Evolutionary conservation across 2,329 filamentous ascomycete genomes (phyloP).

Genomic region (Exophiala bonariae): DNA sequence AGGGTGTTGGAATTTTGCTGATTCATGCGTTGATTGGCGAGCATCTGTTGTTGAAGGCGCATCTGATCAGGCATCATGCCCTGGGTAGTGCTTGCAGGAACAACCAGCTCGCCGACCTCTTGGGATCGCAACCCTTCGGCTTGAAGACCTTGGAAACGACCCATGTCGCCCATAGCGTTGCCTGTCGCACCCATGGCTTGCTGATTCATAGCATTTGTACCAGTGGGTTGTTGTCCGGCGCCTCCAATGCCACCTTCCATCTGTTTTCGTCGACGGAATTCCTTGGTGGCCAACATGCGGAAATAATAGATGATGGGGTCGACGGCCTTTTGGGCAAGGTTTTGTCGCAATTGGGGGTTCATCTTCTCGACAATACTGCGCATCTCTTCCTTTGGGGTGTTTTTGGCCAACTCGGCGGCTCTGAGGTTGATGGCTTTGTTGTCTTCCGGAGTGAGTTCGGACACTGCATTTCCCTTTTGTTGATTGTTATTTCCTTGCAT

Average conservation of each 20-base stretch:
- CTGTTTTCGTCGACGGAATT: slow-evolving; percentile 36
- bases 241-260: slow-evolving; percentile 19
- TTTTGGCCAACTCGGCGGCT: slow-evolving; percentile 48
- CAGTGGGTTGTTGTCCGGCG: slow-evolving; percentile 2
- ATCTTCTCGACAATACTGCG: slow-evolving; percentile 51
- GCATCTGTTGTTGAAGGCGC: slow-evolving; percentile 42
- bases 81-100: slow-evolving; percentile 61
- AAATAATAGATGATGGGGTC: slow-evolving; percentile 54
- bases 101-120: slow-evolving; percentile 62
- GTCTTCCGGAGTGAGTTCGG: slow-evolving; percentile 40
- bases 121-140: slow-evolving; percentile 61
- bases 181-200: slow-evolving; percentile 2
- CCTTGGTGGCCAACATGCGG: slow-evolving; percentile 47
- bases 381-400: slow-evolving; percentile 44
- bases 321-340: slow-evolving; percentile 44
- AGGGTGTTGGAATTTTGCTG: slow-evolving; percentile 39
- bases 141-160: slow-evolving; percentile 61
- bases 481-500: slow-evolving; percentile 33
- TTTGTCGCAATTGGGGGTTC: slow-evolving; percentile 49
- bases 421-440: slow-evolving; percentile 44
- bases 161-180: slow-evolving; percentile 47
- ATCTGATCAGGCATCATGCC: slow-evolving; percentile 43
- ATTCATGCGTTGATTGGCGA: slow-evolving; percentile 41
- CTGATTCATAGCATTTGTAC: background rate
- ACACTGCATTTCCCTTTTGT: slow-evolving; percentile 27